Base-by-base conservation (phyloP, 768 basidiomycete species). In the Amanita thiersii region DNA sequence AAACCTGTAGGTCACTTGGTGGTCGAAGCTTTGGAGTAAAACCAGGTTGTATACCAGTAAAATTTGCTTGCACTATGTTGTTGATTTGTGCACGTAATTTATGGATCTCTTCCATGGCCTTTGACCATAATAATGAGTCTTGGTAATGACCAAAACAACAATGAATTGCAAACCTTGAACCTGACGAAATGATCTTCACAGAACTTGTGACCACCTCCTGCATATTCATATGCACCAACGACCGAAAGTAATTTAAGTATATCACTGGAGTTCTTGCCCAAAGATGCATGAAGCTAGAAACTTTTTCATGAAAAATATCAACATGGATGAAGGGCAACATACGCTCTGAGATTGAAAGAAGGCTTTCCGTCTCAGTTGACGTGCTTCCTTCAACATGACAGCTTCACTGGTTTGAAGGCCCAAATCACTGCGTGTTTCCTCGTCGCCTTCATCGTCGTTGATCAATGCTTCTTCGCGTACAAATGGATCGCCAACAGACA, bases 91-190 rank as follows among this genome's bases (percentile, higher is more conserved):
- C 72, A 25, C 92, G 78, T 3, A 99, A 70, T 57, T 98, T 97
- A 60, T 93, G 96, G 25, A 96, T 94, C 64, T 99, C 96, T 62
- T 96, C 88, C 93, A 99, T 98, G 0, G 91, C 88, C 93, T 97
- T 31, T 14, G 20, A 41, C 14, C 8, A 28, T 8, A 37, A 2
- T 38, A 19, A 29, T 15, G 21, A n/a, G 33, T 35, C 32, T 23
- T 3, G 21, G 7, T 21, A n/a, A 20, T 30, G 4, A 34, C 14
- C 31, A 6, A 41, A 15, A 12, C 3, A 18, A 36, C 2, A 45
- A 19, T 18, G 30, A 8, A 28, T 4, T 6, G 47, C 66, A 25
- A 52, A 91, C 93, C 72, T 97, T 98, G 0, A 73, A 72, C 47
- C 91, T 70, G 15, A 98, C 84, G 51, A 96, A 99, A 59, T 98